Percentiles rank a stretch among this genome's conserved stretches.
Conservation (phyloP, 371 early-diverging fungal genomes). For the Circinella umbellata region DNA sequence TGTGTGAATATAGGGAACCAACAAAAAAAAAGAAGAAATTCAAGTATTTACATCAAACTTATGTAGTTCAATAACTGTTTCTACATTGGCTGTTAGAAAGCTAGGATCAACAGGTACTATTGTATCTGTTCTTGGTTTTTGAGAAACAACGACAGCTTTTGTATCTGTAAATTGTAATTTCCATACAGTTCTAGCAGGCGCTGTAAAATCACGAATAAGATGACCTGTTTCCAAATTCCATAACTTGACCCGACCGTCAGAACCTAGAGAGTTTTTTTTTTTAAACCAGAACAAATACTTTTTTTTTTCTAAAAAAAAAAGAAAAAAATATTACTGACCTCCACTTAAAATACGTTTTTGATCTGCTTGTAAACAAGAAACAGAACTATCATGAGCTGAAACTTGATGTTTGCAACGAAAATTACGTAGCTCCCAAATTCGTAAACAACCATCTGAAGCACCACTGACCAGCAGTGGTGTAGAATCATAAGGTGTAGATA, state of each 20-base stretch:
- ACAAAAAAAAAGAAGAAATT: not conserved
- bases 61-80: conserved; percentile 47
- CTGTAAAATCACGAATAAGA: conserved; percentile 67
- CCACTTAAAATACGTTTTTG: conserved; percentile 79
- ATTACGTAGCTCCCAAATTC: conserved; percentile 81
- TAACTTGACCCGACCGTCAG: conserved; percentile 83
- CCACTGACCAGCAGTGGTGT: conserved; percentile 75
- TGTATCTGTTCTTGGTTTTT: conserved; percentile 27
- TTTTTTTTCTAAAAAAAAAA: not conserved
- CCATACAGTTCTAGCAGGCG: conserved; percentile 62
- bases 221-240: conserved; percentile 81
- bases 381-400: conserved; percentile 80
- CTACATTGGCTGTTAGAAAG: conserved; percentile 7
- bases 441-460: conserved; percentile 83
- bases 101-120: not conserved
- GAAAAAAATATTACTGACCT: conserved; percentile 26
- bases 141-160: conserved; percentile 61
- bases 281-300: too few relatives aligned
- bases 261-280: conserved; percentile 18
- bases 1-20: not conserved
- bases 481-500: conserved; percentile 53
- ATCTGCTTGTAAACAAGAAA: conserved; percentile 86
- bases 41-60: conserved; percentile 34
- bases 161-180: conserved; percentile 59
- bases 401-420: conserved; percentile 67